Evolutionary conservation across 169 alveolate species (phyloP).

Genomic region (Plasmodium reichenowi): DNA sequence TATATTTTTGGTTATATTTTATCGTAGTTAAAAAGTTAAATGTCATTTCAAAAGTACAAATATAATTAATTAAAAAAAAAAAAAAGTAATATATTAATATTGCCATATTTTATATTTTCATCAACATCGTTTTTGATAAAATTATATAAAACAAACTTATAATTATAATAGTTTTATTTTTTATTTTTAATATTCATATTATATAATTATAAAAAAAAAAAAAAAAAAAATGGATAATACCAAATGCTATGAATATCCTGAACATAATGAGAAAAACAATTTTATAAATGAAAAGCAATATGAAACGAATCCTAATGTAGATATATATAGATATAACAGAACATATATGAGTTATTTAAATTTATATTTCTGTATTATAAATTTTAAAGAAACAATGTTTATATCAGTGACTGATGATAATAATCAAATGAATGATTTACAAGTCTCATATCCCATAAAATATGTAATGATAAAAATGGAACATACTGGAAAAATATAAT

Average conservation of each 20-base stretch:
- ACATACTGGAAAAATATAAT: no score
- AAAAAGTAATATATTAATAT: no score
- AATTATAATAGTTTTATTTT: no score
- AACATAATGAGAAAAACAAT: neutral
- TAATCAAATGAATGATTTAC: constrained; percentile 48
- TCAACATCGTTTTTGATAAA: no score
- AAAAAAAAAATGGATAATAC: constrained; percentile 6
- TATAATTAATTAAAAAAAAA: no score
- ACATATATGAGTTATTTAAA: constrained; percentile 56
- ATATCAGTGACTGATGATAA: constrained; percentile 59
- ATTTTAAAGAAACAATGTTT: constrained; percentile 59
- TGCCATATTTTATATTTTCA: no score
- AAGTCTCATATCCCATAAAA: constrained; percentile 68
- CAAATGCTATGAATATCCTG: neutral
- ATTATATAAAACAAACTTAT: no score
- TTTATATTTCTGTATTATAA: constrained; percentile 29
- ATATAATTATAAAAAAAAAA: neutral
- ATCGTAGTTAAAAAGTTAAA: no score
- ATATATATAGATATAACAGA: constrained; percentile 42
- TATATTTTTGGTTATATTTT: no score
- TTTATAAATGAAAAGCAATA: neutral
- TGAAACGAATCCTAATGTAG: neutral
- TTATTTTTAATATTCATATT: no score
- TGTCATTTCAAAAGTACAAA: no score
- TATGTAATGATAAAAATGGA: constrained; percentile 20